phyloP scores from a whole-genome alignment of 2,329 filamentous ascomycete species.

The Mollisiaceae sp. region DNA sequence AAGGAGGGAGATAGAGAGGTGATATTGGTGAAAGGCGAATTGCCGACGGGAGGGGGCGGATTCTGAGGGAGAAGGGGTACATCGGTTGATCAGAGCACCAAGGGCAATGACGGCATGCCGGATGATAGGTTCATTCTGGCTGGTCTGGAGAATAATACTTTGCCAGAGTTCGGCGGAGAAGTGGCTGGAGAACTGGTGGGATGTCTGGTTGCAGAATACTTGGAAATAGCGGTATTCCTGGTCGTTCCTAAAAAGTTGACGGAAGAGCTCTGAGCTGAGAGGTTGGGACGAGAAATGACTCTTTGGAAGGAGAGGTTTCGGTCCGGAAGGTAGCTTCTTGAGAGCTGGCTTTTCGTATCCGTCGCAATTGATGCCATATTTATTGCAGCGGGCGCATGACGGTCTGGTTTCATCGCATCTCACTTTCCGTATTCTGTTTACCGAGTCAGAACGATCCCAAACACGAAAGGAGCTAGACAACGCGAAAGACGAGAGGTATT shows the following conservation, averaged over 20 bases:
- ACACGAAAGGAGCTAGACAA: background rate
- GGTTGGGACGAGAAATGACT: background rate
- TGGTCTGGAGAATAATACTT: constrained; percentile 19
- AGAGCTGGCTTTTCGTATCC: constrained; percentile 1
- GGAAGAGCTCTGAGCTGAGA: background rate
- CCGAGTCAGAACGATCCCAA: background rate
- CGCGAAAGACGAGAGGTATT: no score
- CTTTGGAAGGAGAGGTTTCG: constrained; percentile 4
- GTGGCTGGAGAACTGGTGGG: constrained; percentile 1
- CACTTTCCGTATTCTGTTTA: constrained; percentile 14
- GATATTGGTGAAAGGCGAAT: constrained; percentile 13
- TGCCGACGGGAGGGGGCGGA: background rate
- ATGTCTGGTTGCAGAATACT: constrained; percentile 4
- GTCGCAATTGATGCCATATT: constrained; percentile 12
- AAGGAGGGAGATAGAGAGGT: background rate
- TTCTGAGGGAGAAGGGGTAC: background rate
- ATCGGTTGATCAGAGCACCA: constrained; percentile 7
- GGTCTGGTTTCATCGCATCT: constrained; percentile 26
- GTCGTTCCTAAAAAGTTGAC: constrained; percentile 4
- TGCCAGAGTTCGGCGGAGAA: constrained; percentile 19
- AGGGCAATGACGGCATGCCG: constrained; percentile 21
- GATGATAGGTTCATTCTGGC: constrained; percentile 12
- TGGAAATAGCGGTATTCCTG: constrained; percentile 13
- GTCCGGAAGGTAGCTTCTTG: background rate
- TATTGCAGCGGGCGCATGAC: constrained; percentile 18